Percentiles rank a stretch among this genome's conserved stretches.
phyloP scores from a whole-genome alignment of 1,139 yeast species.

The Diutina siamensis region DNA sequence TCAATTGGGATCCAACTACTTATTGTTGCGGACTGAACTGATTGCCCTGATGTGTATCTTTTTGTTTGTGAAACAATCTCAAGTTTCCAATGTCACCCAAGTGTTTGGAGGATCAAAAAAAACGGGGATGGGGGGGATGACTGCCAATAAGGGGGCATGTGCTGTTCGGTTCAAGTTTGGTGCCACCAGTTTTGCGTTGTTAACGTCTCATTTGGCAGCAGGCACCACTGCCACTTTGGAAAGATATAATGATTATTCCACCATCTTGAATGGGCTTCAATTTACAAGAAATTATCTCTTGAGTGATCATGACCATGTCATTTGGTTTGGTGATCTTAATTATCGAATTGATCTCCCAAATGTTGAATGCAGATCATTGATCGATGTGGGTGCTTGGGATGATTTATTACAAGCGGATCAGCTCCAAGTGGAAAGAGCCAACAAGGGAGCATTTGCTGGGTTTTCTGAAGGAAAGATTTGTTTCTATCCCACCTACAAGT shows the following conservation, averaged over 20 bases:
- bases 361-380: constrained; percentile 51
- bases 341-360: constrained; percentile 65
- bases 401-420: constrained; percentile 67
- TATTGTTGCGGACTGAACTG: constrained; percentile 74
- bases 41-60: constrained; percentile 75
- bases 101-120: constrained; percentile 65
- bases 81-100: constrained; percentile 20
- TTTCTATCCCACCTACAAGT: constrained; percentile 88
- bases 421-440: constrained; percentile 54
- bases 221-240: constrained; percentile 71
- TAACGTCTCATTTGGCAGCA: constrained; percentile 93
- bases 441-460: constrained; percentile 48
- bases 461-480: constrained; percentile 68
- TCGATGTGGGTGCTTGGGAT: constrained; percentile 37
- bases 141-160: constrained; percentile 93
- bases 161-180: constrained; percentile 74
- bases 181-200: constrained; percentile 65
- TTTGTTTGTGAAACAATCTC: constrained; percentile 43
- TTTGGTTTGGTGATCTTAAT: constrained; percentile 91
- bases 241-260: constrained; percentile 74
- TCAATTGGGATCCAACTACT: constrained; percentile 47
- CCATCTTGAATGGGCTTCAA: constrained; percentile 63
- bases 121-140: constrained; percentile 79
- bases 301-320: constrained; percentile 73
- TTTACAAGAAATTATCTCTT: constrained; percentile 64